phyloP scores from a whole-genome alignment of 1,139 yeast species.

The Kurtzmaniella quercitrusa region DNA sequence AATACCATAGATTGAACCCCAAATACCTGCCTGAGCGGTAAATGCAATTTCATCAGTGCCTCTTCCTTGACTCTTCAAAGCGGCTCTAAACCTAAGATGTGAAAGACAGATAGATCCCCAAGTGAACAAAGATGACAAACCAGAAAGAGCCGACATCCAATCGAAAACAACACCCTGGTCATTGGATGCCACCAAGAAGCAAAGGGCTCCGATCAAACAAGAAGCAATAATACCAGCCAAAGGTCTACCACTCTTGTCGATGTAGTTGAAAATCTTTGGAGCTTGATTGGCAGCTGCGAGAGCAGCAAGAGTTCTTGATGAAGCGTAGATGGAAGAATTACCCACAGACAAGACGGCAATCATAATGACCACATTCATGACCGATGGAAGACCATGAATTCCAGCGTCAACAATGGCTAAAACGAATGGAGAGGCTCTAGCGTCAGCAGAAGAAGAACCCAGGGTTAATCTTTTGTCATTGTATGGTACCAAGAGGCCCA shows the following conservation, averaged over 20 bases:
- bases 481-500: conserved; percentile 33
- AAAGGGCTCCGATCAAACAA: conserved; percentile 58
- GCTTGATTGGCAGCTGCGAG: conserved; percentile 80
- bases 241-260: conserved; percentile 75
- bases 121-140: conserved; percentile 78
- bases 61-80: conserved; percentile 64
- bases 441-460: conserved; percentile 35
- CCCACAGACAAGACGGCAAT: conserved; percentile 47
- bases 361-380: conserved; percentile 47
- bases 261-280: conserved; percentile 67
- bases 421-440: conserved; percentile 45
- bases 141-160: conserved; percentile 83
- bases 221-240: conserved; percentile 60
- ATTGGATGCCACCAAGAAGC: conserved; percentile 68
- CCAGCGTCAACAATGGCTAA: conserved; percentile 42
- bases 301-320: conserved; percentile 79
- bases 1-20: conserved; percentile 68
- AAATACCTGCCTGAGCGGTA: conserved; percentile 62
- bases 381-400: conserved; percentile 41
- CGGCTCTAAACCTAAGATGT: conserved; percentile 76
- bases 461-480: conserved; percentile 24
- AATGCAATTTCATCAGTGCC: conserved; percentile 64
- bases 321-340: conserved; percentile 59
- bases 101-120: conserved; percentile 79
- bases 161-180: conserved; percentile 64